Base-by-base conservation (phyloP, 2,329 filamentous ascomycete genomes). In the Stachybotrys echinatus region DNA sequence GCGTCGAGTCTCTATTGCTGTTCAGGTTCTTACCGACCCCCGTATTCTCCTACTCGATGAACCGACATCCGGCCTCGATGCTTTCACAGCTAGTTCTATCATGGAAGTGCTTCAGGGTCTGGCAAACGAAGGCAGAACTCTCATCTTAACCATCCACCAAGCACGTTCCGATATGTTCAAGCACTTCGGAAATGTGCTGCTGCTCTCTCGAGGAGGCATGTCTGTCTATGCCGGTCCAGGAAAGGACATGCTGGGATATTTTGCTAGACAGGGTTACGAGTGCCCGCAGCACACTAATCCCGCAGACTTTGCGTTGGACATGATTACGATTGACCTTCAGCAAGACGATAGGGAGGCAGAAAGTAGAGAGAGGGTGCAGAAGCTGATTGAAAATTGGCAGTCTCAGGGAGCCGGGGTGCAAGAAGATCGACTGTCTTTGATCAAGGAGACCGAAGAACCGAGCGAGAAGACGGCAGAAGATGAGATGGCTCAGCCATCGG, bases 141-240 rank as follows among this genome's bases (percentile, higher is more conserved):
- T 91, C 2, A 81, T 91, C 42, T 72, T 89, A n/a, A 90, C 87
- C 0, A 89, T 91, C 34, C 88, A 91, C 51, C 88, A 91, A 63
- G 84, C 87, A 1, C 80, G 87, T 3, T 89, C 85, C 0, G 85
- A 90, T 54, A 66, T 90, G 0, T 91, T 90, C 59, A 72, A 73
- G 19, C 79, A 84, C 52, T 91, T 91, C 60, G 85, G 85, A 1
- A 88, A 85, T 50, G 75, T 91, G 0, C 68, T 91, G 1, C 76
- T 91, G 1, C 74, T 91, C 2, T 85, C 88, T 1, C 74, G 85
- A 17, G 87, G 87, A 0, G 88, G 88, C 0, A 75, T 77, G 21
- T 78, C 84, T 0, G 83, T 85, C 1, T 91, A 88, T 56, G 78
- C 85, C 1, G 88, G 87, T 0, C 69, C 76, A 3, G 84, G 82